Percentiles rank a stretch among this genome's conserved stretches.
Conservation (phyloP, 495 filamentous ascomycete species). For the Schizothecium vesticola region DNA sequence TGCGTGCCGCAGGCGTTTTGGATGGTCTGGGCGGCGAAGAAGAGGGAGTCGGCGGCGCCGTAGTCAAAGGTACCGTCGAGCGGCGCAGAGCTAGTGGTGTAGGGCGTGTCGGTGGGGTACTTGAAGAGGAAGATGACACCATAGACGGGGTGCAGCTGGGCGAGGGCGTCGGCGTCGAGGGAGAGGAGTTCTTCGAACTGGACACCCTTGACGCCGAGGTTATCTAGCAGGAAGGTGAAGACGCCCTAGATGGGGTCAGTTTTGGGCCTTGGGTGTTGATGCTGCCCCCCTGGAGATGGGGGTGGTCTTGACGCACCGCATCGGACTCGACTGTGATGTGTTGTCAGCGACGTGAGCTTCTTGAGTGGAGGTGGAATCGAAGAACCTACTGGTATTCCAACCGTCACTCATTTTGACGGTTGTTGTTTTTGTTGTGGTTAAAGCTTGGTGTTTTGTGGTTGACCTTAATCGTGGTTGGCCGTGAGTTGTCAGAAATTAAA, state of each 20-base stretch:
- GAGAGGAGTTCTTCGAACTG: constrained; percentile 97
- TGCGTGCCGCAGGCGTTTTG: constrained; percentile 99
- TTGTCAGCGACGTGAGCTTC: constrained; percentile 30
- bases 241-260: constrained; percentile 60
- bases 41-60: constrained; percentile 66
- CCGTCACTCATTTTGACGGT: constrained; percentile 50
- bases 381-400: constrained; percentile 52
- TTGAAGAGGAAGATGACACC: constrained; percentile 99
- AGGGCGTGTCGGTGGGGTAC: constrained; percentile 72
- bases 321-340: constrained; percentile 77
- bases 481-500: neutral
- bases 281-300: constrained; percentile 12
- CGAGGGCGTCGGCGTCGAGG: constrained; percentile 75
- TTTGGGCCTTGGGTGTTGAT: neutral
- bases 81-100: constrained; percentile 50
- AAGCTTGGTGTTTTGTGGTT: neutral
- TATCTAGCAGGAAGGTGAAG: constrained; percentile 91
- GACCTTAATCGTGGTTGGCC: neutral
- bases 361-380: neutral
- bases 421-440: neutral
- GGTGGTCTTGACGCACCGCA: constrained; percentile 55
- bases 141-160: constrained; percentile 76
- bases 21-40: constrained; percentile 97
- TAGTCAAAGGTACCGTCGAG: constrained; percentile 79
- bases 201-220: constrained; percentile 84